Percentiles rank a stretch among this genome's conserved stretches.
phyloP scores from a whole-genome alignment of 352 stramenopile species.

The Phytophthora pseudosyringae region DNA sequence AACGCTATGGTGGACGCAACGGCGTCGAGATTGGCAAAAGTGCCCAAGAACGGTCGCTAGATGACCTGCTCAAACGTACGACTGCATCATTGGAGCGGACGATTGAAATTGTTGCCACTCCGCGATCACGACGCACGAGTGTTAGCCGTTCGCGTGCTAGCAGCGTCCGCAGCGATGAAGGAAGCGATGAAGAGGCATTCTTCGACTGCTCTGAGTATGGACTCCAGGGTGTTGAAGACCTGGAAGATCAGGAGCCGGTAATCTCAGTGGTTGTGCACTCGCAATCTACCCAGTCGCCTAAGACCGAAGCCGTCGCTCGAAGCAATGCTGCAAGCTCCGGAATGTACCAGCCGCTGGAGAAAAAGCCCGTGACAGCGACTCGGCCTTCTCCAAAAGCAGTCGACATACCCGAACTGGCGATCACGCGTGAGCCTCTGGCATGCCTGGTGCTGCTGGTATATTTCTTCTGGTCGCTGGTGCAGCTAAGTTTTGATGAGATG shows the following conservation, averaged over 20 bases:
- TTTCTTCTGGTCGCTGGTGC: conserved; percentile 75
- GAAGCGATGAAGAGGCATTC: conserved; percentile 83
- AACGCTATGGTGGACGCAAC: conserved; percentile 76
- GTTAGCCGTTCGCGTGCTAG: conserved; percentile 37
- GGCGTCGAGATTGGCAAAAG: conserved; percentile 81
- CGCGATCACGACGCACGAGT: conserved; percentile 27
- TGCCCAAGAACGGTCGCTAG: conserved; percentile 69
- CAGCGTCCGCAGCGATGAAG: conserved; percentile 54
- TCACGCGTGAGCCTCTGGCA: conserved; percentile 70
- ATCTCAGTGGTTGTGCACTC: conserved; percentile 83
- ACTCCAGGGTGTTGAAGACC: conserved; percentile 65
- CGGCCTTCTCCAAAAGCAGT: conserved; percentile 22
- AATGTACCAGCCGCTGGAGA: conserved; percentile 40
- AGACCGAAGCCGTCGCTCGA: conserved; percentile 52
- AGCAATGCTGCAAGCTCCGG: conserved; percentile 20
- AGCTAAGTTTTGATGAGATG: conserved; percentile 84
- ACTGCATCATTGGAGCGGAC: conserved; percentile 75
- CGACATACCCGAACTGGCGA: conserved; percentile 57
- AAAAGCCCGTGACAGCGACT: conserved; percentile 28
- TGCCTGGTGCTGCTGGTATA: conserved; percentile 72
- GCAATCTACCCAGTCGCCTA: conserved; percentile 37
- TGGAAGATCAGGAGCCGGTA: conserved; percentile 61
- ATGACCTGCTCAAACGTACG: conserved; percentile 72
- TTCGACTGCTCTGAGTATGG: conserved; percentile 85
- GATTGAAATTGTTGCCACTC: conserved; percentile 71